Percentiles rank a stretch among this genome's conserved stretches.
These are phyloP conservation scores for Raphanus raphanistrum DNA, from an alignment of 345 rosid genomes.

Conservation along the genomic window DNA sequence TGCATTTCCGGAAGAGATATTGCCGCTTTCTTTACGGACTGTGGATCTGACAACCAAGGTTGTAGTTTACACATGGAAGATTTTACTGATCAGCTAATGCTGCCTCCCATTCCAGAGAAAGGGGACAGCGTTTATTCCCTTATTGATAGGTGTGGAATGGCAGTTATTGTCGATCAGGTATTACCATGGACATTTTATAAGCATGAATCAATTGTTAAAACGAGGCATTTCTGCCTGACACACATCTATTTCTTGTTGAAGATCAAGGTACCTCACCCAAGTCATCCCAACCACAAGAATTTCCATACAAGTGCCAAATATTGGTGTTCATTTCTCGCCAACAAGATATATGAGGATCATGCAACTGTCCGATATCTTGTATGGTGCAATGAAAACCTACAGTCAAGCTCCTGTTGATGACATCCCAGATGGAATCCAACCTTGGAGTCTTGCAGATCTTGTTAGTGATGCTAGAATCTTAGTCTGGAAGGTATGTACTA, in stretches of 20 bases:
- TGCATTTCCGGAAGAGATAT: slow-evolving; percentile 93
- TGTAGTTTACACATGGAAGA: slow-evolving; percentile 46
- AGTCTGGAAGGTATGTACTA: slow-evolving; percentile 81
- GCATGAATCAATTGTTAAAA: slow-evolving; percentile 24
- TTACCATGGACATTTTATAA: slow-evolving; percentile 15
- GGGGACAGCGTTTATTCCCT: slow-evolving; percentile 64
- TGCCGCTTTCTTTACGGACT: slow-evolving; percentile 85
- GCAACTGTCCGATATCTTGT: slow-evolving; percentile 65
- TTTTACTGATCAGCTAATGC: slow-evolving; percentile 42
- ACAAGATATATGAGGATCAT: slow-evolving; percentile 69
- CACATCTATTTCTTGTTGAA: slow-evolving; percentile 37
- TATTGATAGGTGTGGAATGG: slow-evolving; percentile 94
- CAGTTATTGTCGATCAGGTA: slow-evolving; percentile 97
- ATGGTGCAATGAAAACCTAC: slow-evolving; percentile 55
- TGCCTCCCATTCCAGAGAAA: slow-evolving; percentile 49
- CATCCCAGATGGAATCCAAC: slow-evolving; percentile 55
- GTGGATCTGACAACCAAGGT: slow-evolving; percentile 53
- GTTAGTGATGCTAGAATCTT: slow-evolving; percentile 72
- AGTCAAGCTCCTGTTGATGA: slow-evolving; percentile 68
- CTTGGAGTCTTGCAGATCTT: slow-evolving; percentile 78
- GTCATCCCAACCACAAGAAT: slow-evolving; percentile 90
- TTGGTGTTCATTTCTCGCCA: slow-evolving; percentile 94
- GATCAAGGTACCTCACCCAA: slow-evolving; percentile 86
- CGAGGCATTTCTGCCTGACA: slow-evolving; percentile 19
- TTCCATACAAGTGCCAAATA: slow-evolving; percentile 94